Conservation (phyloP, 2,329 filamentous ascomycete species). For the Ramularia collo-cygni region DNA sequence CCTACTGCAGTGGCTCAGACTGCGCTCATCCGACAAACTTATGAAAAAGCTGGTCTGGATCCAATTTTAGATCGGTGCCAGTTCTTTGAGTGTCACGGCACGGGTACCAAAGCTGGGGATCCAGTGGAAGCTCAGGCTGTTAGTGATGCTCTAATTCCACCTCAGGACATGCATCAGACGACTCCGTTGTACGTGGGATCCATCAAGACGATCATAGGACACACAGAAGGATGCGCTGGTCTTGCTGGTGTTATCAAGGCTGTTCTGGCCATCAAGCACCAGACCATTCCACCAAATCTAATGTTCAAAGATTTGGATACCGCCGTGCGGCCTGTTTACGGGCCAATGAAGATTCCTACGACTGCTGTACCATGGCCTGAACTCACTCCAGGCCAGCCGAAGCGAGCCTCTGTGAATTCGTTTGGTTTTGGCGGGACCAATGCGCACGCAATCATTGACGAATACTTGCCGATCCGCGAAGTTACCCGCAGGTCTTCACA, state of each 20-base stretch:
- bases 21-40: conserved; percentile 32
- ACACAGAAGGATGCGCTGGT: conserved; percentile 20
- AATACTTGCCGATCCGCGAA: conserved; percentile 4
- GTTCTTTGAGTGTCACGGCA: conserved; percentile 28
- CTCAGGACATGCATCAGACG: neutral
- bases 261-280: conserved; percentile 22
- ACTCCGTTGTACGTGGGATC: conserved; percentile 17
- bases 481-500: neutral
- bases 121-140: conserved; percentile 25
- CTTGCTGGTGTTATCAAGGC: conserved; percentile 23
- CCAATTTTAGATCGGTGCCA: conserved; percentile 9
- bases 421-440: conserved; percentile 25
- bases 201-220: conserved; percentile 24
- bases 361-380: conserved; percentile 32
- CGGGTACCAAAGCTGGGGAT: conserved; percentile 27
- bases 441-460: conserved; percentile 19
- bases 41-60: conserved; percentile 27
- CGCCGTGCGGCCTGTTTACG: conserved; percentile 23
- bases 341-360: conserved; percentile 14
- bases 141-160: conserved; percentile 13
- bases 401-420: conserved; percentile 18
- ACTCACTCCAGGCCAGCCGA: neutral
- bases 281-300: conserved; percentile 21
- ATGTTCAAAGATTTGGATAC: conserved; percentile 22
- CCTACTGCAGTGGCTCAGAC: conserved; percentile 34